phyloP scores from a whole-genome alignment of 2,329 filamentous ascomycete genomes.

The Beauveria pseudobassiana region DNA sequence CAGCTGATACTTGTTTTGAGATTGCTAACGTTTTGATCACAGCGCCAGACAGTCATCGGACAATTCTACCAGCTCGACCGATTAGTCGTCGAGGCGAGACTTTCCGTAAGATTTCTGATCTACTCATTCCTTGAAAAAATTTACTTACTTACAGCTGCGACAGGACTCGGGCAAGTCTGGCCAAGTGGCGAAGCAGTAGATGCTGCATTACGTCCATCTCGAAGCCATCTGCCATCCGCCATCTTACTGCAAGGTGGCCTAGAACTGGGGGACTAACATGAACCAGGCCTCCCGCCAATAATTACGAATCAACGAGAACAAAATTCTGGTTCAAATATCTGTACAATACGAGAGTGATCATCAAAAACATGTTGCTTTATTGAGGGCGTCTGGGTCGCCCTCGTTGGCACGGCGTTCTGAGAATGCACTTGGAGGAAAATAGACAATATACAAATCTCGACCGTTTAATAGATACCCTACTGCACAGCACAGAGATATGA shows the following conservation, averaged over 20 bases:
- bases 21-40: conserved; percentile 11
- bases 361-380: conserved; percentile 8
- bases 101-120: conserved; percentile 51
- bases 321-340: conserved; percentile 2
- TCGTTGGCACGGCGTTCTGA: conserved; percentile 10
- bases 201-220: conserved; percentile 57
- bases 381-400: conserved; percentile 1
- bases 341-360: conserved; percentile 11
- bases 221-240: not conserved
- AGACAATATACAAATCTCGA: conserved; percentile 12
- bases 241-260: not conserved
- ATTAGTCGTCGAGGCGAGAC: conserved; percentile 84
- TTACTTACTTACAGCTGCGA: conserved; percentile 39
- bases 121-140: not conserved
- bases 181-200: conserved; percentile 67
- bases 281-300: not conserved
- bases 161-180: conserved; percentile 62
- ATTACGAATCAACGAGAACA: not conserved
- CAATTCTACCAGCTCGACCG: conserved; percentile 90
- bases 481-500: not conserved
- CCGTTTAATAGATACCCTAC: not conserved
- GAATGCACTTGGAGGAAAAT: conserved; percentile 7
- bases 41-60: conserved; percentile 93
- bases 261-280: not conserved
- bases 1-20: not conserved